Conservation (phyloP, 495 filamentous ascomycete genomes). For the Letharia lupina region DNA sequence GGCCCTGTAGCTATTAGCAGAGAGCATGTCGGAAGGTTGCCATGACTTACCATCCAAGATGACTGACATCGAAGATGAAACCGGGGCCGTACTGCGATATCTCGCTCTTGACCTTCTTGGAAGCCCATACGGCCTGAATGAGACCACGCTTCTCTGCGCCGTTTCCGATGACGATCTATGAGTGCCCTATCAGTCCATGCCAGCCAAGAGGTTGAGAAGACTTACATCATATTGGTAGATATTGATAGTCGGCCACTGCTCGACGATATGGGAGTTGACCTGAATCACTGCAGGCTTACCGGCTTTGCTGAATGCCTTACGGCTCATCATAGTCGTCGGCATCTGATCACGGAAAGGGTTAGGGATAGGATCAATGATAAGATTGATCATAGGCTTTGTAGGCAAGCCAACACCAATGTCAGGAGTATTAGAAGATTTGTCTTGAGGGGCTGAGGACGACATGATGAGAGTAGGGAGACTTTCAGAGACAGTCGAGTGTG, state of each 20-base stretch:
- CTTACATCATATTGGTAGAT: conserved; percentile 86
- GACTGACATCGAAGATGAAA: conserved; percentile 72
- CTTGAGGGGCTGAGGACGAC: not conserved
- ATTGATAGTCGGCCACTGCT: conserved; percentile 38
- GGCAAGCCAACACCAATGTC: not conserved
- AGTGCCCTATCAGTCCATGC: not conserved
- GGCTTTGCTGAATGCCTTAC: conserved; percentile 47
- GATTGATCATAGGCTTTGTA: not conserved
- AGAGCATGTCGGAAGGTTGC: conserved; percentile 26
- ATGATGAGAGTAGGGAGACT: not conserved
- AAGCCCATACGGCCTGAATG: conserved; percentile 67
- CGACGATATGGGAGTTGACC: conserved; percentile 70
- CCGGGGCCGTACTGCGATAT: conserved; percentile 34
- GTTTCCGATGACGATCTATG: conserved; percentile 55
- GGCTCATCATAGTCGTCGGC: conserved; percentile 30
- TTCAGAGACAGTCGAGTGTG: not conserved
- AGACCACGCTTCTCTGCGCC: conserved; percentile 53
- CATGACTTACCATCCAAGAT: conserved; percentile 63
- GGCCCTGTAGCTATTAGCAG: conserved; percentile 23
- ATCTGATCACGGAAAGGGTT: conserved; percentile 23
- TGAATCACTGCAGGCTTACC: conserved; percentile 51
- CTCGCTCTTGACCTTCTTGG: conserved; percentile 43
- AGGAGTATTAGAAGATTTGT: conserved; percentile 5
- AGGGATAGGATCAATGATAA: not conserved
- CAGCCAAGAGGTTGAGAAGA: conserved; percentile 15